Percentiles rank a stretch among this genome's conserved stretches.
These are phyloP conservation scores for Vitis rupestris DNA, from an alignment of 164 flowering plant species.

Conservation along the genomic window DNA sequence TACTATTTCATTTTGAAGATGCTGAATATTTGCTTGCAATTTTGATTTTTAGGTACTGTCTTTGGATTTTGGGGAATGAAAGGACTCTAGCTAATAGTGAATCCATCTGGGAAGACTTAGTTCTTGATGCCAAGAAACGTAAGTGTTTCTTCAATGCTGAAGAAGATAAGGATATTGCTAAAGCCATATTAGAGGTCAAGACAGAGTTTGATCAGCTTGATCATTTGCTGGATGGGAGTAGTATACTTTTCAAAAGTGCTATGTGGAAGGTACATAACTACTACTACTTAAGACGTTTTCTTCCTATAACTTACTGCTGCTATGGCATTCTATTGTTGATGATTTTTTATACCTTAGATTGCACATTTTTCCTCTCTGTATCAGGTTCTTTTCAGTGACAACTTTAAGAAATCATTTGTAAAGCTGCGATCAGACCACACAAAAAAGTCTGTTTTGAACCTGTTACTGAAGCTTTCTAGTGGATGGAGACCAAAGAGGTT, in stretches of 20 bases:
- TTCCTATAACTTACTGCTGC: no score
- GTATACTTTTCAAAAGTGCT: conserved; percentile 45
- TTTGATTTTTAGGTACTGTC: conserved; percentile 35
- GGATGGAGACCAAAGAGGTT: conserved; percentile 71
- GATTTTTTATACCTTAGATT: not conserved
- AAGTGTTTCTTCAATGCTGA: conserved; percentile 46
- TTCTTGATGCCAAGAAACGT: conserved; percentile 46
- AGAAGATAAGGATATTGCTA: conserved; percentile 42
- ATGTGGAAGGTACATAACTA: conserved; percentile 69
- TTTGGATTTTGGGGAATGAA: conserved; percentile 63
- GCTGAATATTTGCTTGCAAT: not conserved
- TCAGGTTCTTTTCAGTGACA: conserved; percentile 67
- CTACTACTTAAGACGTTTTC: not conserved
- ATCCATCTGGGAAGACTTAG: conserved; percentile 42
- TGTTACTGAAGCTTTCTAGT: conserved; percentile 46
- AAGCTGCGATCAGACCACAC: conserved; percentile 26
- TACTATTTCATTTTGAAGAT: not conserved
- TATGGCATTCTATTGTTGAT: not conserved
- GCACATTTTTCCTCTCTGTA: not conserved
- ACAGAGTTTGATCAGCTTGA: conserved; percentile 65
- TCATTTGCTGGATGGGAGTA: conserved; percentile 55
- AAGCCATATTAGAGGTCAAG: conserved; percentile 47
- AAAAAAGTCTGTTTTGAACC: conserved; percentile 38
- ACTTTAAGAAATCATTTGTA: conserved; percentile 53
- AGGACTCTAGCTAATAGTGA: conserved; percentile 32